Evolutionary conservation across 768 basidiomycete genomes (phyloP).

Genomic region (Lyophyllum shimeji): DNA sequence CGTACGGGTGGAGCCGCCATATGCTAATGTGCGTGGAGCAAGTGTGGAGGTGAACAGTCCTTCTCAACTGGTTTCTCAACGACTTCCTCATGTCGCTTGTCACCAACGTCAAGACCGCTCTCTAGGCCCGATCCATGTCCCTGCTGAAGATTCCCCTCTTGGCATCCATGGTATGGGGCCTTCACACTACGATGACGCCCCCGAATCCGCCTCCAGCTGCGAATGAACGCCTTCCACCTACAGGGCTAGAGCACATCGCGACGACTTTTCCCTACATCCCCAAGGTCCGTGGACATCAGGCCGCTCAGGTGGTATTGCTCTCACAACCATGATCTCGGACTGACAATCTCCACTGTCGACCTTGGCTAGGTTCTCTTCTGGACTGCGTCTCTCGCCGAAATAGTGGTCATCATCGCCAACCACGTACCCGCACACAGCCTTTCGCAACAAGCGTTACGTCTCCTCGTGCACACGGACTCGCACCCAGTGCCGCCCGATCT

Average conservation of each 20-base stretch:
- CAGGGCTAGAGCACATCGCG: constrained; percentile 20
- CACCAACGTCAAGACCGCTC: neutral
- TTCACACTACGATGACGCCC: constrained; percentile 24
- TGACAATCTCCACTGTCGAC: neutral
- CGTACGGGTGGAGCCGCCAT: neutral
- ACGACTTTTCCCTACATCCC: constrained; percentile 11
- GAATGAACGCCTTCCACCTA: constrained; percentile 20
- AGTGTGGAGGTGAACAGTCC: no score
- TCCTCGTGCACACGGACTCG: constrained; percentile 3
- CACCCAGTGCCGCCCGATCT: neutral
- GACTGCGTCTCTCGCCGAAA: constrained; percentile 18
- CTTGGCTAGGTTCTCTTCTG: constrained; percentile 18
- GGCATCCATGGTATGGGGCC: constrained; percentile 24
- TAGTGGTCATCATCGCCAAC: constrained; percentile 16
- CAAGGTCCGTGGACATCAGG: constrained; percentile 19
- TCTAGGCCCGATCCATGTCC: constrained; percentile 10
- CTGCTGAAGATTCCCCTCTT: constrained; percentile 23
- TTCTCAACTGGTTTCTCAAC: no score
- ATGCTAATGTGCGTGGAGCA: neutral
- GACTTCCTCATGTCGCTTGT: neutral
- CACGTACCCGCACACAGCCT: constrained; percentile 1
- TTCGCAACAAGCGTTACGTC: neutral
- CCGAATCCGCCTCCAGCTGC: constrained; percentile 24
- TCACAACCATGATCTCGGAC: neutral
- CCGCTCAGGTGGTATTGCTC: neutral